These are phyloP conservation scores for Sanguinoderma infundibulare DNA, from an alignment of 1,284 basidiomycete species.

Conservation along the genomic window DNA sequence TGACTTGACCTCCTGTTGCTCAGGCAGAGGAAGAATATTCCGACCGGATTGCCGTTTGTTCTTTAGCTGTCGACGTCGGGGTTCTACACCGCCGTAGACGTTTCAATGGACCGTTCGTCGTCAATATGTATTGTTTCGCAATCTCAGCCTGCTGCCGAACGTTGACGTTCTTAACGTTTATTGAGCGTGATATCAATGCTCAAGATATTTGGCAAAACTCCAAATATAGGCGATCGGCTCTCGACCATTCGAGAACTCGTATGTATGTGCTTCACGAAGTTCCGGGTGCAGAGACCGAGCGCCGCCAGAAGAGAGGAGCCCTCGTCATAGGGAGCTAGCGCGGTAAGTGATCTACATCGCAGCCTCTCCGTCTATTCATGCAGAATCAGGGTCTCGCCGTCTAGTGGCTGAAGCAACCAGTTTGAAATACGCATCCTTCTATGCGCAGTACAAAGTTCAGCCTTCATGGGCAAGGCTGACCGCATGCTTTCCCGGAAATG, in stretches of 20 bases:
- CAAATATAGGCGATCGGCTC: not conserved
- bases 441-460: not conserved
- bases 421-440: not conserved
- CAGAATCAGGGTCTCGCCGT: not conserved
- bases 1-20: not conserved
- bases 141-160: not conserved
- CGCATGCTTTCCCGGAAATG: not conserved
- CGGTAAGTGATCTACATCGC: not conserved
- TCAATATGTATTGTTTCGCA: not conserved
- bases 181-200: not conserved
- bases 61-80: not conserved
- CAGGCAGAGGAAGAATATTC: slow-evolving; percentile 39
- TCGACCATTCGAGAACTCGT: not conserved
- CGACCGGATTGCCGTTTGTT: slow-evolving; percentile 36
- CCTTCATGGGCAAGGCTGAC: not conserved
- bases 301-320: not conserved
- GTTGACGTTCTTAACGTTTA: not conserved
- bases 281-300: not conserved
- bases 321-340: not conserved
- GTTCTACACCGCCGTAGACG: not conserved
- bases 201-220: not conserved
- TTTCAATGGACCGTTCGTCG: not conserved
- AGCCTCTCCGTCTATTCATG: not conserved
- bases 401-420: not conserved
- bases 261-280: not conserved